Percentiles rank a stretch among this genome's conserved stretches.
Conservation (phyloP, 2,329 filamentous ascomycete genomes). For the Fusarium kyushuense region DNA sequence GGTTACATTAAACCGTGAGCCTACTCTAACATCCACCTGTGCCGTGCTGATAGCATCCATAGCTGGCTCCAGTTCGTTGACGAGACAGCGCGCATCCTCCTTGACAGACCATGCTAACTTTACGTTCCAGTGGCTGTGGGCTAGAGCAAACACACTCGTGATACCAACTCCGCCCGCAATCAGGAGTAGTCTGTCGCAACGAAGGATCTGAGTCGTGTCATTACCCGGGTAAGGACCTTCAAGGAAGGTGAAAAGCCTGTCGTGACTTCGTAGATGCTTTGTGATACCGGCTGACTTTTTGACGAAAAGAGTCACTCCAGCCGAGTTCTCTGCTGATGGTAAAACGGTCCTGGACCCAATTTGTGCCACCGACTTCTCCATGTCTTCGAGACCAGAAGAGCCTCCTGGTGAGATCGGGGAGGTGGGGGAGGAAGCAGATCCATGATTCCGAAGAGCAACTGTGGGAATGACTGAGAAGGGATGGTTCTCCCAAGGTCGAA, state of each 20-base stretch:
- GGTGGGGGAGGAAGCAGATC: rapidly evolving
- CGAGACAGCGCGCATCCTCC: slow-evolving; percentile 6
- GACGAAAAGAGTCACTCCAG: slow-evolving; percentile 11
- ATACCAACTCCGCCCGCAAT: slow-evolving; percentile 21
- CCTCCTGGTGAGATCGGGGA: slow-evolving; percentile 1
- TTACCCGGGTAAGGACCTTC: slow-evolving; percentile 8
- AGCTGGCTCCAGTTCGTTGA: slow-evolving; percentile 15
- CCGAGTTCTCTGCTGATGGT: slow-evolving; percentile 1
- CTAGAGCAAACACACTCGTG: slow-evolving; percentile 1
- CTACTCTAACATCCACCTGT: slow-evolving; percentile 4
- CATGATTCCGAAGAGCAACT: slow-evolving; percentile 4
- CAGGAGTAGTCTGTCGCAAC: slow-evolving; percentile 18
- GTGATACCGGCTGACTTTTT: slow-evolving; percentile 20
- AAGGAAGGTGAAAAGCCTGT: slow-evolving; percentile 7
- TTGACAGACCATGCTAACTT: slow-evolving; percentile 15
- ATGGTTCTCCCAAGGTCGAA: slow-evolving; percentile 22
- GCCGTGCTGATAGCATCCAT: slow-evolving; percentile 7
- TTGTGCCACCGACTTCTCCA: slow-evolving; percentile 2
- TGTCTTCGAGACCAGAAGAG: slow-evolving; percentile 1
- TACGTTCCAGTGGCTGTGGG: slow-evolving; percentile 22
- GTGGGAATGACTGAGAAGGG: slow-evolving; percentile 20
- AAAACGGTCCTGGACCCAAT: not conserved
- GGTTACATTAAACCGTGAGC: slow-evolving; percentile 2
- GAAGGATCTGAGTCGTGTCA: slow-evolving; percentile 2
- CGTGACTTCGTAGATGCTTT: slow-evolving; percentile 11